Conservation (phyloP, 768 basidiomycete genomes). For the Pisolithus marmoratus region DNA sequence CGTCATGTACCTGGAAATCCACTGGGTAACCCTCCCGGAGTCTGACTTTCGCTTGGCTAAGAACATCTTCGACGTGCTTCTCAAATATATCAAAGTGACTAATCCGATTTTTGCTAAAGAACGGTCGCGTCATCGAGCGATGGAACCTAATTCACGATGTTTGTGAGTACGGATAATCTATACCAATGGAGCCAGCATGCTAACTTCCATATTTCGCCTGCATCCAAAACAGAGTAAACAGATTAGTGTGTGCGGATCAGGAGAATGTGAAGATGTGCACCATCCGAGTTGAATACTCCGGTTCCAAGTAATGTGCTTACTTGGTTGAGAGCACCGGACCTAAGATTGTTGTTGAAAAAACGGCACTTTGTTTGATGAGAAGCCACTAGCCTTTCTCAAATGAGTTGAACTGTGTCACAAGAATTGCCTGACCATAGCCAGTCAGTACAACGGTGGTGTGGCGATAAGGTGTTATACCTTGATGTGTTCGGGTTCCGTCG, state of each 20-base stretch:
- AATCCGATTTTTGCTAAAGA: conserved; percentile 50
- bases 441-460: background rate
- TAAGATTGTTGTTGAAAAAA: conserved; percentile 12
- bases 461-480: conserved; percentile 25
- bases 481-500: conserved; percentile 44
- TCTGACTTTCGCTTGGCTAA: conserved; percentile 39
- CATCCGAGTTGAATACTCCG: too few relatives aligned
- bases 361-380: conserved; percentile 2
- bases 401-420: conserved; percentile 40
- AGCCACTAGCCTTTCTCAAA: conserved; percentile 34
- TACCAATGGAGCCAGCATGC: too few relatives aligned
- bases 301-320: conserved; percentile 36
- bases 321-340: conserved; percentile 10
- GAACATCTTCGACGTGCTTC: conserved; percentile 41
- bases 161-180: conserved; percentile 29
- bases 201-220: conserved; percentile 52
- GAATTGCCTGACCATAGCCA: conserved; percentile 28
- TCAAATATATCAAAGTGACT: conserved; percentile 52
- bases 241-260: background rate
- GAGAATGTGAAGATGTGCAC: conserved; percentile 18
- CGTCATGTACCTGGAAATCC: conserved; percentile 45
- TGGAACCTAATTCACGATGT: conserved; percentile 39
- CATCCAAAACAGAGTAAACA: background rate
- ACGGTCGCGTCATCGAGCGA: conserved; percentile 54
- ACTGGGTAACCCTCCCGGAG: conserved; percentile 43